Evolutionary conservation across 345 rosid species (phyloP).

Genomic region (Euclidium syriacum): DNA sequence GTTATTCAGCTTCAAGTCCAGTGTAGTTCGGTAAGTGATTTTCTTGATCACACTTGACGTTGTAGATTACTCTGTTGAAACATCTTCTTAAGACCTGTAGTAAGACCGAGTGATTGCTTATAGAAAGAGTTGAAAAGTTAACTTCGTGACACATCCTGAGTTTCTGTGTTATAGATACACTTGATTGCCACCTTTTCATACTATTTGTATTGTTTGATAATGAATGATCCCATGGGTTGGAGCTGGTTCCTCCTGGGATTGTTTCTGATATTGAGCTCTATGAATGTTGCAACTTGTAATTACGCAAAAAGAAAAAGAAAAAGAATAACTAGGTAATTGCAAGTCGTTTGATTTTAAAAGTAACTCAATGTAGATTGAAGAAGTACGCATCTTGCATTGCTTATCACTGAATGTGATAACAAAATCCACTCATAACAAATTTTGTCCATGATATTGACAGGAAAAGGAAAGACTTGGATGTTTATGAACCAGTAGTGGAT

Average conservation of each 20-base stretch:
- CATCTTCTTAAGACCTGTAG: neutral
- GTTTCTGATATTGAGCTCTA: neutral
- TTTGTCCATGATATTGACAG: conserved; percentile 34
- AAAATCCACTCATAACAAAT: neutral
- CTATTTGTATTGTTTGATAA: neutral
- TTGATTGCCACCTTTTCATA: neutral
- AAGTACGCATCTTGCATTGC: neutral
- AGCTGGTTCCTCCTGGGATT: neutral
- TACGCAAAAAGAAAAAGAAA: neutral
- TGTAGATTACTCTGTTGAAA: neutral
- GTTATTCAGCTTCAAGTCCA: conserved; percentile 77
- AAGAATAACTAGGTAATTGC: neutral
- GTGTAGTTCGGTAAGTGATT: conserved; percentile 61
- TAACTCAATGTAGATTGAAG: neutral
- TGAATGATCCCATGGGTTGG: neutral
- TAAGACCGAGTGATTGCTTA: neutral
- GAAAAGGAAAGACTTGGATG: conserved; percentile 93
- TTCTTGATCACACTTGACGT: neutral
- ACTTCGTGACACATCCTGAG: neutral
- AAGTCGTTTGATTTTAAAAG: neutral
- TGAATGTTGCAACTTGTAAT: neutral
- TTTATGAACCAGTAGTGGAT: conserved; percentile 72
- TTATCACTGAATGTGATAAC: neutral
- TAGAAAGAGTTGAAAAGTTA: neutral
- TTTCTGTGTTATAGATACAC: neutral